Evolutionary conservation across 371 early-diverging fungal genomes (phyloP), one percentile per base, ranked within the genome.

Genomic region (Mucor mucedo): DNA sequence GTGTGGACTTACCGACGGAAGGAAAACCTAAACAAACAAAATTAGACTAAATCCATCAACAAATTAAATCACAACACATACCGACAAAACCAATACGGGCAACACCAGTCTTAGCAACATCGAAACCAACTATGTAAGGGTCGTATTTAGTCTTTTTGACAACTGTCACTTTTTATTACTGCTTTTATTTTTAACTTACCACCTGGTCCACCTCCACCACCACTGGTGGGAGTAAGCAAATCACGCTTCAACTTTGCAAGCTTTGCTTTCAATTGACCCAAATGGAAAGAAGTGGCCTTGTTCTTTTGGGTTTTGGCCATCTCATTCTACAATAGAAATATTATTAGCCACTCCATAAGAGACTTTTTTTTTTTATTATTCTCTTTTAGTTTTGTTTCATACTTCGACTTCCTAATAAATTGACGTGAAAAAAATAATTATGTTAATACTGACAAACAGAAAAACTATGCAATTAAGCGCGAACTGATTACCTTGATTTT

Each of bases 211-310:
- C 92, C 91, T 52, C 94, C 97, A 52, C 95, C 89, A 45, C 91
- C 88, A 53, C 89, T 79, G 5, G 87, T 67, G 2, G 97, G 97
- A 27, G 93, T 92, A 42, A 99, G 77, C 47, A 99, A 87, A 80
- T 99, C 99, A 82, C 97, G 90, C 66, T 84, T 87, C 55, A 92
- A 79, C 80, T 98, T 99, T 60, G 99, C 99, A 61, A 99, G 86
- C 81, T 99, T 99, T 65, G 98, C 97, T 78, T 98, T 99, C 65
- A 99, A 85, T 58, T 97, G 89, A 82, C 99, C 99, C 78, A 99
- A 82, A 78, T 99, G 99, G 76, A 92, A 92, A 64, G 95, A 93
- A 59, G 99, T 99, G 47, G 99, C 95, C 86, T 89, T 89, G 71
- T 89, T 89, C 80, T 89, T 89, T 78, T 89, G 90, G 64, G 90